Evolutionary conservation across 2,329 filamentous ascomycete species (phyloP).

Genomic region (Aspergillus fumigatus): DNA sequence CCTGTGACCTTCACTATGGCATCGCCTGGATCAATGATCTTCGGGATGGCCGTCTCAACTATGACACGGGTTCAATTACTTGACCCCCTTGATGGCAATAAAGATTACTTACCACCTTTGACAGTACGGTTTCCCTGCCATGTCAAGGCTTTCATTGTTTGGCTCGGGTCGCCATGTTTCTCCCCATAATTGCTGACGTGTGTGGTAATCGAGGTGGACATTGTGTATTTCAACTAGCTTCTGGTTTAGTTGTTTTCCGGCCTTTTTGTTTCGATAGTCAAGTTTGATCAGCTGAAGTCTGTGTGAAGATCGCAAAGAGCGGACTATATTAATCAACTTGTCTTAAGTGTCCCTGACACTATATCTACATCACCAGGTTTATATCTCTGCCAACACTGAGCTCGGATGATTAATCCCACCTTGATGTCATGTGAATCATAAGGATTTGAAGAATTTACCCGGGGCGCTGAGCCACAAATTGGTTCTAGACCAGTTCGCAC

Average conservation of each 20-base stretch:
- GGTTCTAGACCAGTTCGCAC: neutral
- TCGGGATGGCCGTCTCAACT: conserved; percentile 65
- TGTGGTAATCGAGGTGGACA: neutral
- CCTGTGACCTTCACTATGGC: conserved; percentile 76
- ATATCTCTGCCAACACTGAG: neutral
- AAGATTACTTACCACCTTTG: neutral
- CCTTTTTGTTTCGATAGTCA: neutral
- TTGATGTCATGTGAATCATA: neutral
- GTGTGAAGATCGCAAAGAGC: neutral
- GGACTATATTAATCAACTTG: neutral
- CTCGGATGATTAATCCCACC: too few relatives aligned
- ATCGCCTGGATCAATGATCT: conserved; percentile 67
- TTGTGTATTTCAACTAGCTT: neutral
- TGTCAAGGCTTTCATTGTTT: neutral
- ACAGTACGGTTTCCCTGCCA: neutral
- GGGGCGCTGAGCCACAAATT: neutral
- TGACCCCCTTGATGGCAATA: neutral
- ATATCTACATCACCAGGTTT: neutral
- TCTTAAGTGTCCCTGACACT: too few relatives aligned
- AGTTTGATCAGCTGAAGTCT: neutral
- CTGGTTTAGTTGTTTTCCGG: neutral
- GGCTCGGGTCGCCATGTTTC: neutral
- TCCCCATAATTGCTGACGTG: neutral
- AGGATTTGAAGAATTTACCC: neutral
- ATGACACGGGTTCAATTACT: neutral